Conservation (phyloP, 257 asterid genomes). For the Solanum arcanum region DNA sequence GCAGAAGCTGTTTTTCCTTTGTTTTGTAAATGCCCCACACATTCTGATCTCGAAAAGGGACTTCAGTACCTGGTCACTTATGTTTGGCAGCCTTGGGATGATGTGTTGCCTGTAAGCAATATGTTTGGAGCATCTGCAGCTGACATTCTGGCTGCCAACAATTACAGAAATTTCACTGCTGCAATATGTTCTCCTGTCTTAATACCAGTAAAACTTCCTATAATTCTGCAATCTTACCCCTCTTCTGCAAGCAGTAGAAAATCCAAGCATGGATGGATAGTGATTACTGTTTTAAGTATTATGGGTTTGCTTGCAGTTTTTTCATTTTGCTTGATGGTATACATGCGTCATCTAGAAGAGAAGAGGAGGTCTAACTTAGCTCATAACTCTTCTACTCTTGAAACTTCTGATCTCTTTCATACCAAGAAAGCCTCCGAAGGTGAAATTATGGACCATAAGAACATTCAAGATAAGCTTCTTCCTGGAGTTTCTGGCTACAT, state of each 20-base stretch:
- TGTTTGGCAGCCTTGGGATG: slow-evolving; percentile 67
- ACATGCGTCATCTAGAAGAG: slow-evolving; percentile 10
- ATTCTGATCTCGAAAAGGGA: slow-evolving; percentile 13
- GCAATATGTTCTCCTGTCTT: slow-evolving; percentile 52
- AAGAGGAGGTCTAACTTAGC: slow-evolving; percentile 19
- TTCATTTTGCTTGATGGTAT: slow-evolving; percentile 13
- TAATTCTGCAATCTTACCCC: slow-evolving; percentile 20
- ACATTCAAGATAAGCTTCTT: slow-evolving; percentile 50
- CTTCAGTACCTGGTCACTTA: slow-evolving; percentile 46
- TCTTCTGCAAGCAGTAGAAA: slow-evolving; percentile 12
- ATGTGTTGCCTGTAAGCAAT: slow-evolving; percentile 27
- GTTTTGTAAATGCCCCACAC: slow-evolving; percentile 54
- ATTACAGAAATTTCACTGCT: slow-evolving; percentile 40
- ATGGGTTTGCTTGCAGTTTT: slow-evolving; percentile 16
- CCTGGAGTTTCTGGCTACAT: slow-evolving; percentile 71
- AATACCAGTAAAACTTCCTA: slow-evolving; percentile 36
- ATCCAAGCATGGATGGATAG: slow-evolving; percentile 16
- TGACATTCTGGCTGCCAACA: slow-evolving; percentile 39
- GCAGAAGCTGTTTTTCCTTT: slow-evolving; percentile 40
- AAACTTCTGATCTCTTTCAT: slow-evolving; percentile 14
- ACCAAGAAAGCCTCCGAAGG: slow-evolving; percentile 12
- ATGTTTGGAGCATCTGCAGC: slow-evolving; percentile 37
- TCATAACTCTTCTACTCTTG: slow-evolving; percentile 18
- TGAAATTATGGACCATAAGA: slow-evolving; percentile 12
- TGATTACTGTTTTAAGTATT: slow-evolving; percentile 16